Conservation (phyloP, 352 stramenopile genomes). For the Poterioochromonas sp. region DNA sequence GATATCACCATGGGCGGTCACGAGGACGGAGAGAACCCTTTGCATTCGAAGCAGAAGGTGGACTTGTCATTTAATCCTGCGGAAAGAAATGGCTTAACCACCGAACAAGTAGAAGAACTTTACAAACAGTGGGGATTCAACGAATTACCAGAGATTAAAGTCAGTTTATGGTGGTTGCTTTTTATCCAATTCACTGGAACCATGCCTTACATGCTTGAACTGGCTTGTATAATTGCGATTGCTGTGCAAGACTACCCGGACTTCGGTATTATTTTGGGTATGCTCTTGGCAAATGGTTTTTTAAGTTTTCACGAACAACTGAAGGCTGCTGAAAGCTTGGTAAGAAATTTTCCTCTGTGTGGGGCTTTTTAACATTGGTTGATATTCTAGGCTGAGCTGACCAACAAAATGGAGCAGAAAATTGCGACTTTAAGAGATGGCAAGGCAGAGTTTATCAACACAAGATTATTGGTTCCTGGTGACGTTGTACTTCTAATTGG, state of each 20-base stretch:
- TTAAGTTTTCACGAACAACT: constrained; percentile 33
- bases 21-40: neutral
- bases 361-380: neutral
- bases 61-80: constrained; percentile 16
- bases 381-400: constrained; percentile 19
- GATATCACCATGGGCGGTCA: too few species aligned
- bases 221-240: constrained; percentile 19
- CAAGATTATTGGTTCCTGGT: constrained; percentile 23
- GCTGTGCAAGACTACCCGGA: constrained; percentile 21
- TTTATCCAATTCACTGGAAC: constrained; percentile 32
- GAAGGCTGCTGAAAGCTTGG: constrained; percentile 28
- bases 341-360: constrained; percentile 28
- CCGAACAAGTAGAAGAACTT: constrained; percentile 26
- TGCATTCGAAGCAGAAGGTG: constrained; percentile 10
- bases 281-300: constrained; percentile 30
- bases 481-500: constrained; percentile 30
- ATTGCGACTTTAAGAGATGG: constrained; percentile 9
- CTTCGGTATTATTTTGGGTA: constrained; percentile 28
- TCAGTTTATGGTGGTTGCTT: constrained; percentile 6
- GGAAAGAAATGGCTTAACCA: constrained; percentile 29
- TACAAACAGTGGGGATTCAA: constrained; percentile 22
- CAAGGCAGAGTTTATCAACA: neutral
- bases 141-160: constrained; percentile 12
- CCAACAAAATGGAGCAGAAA: constrained; percentile 35
- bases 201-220: constrained; percentile 36